Evolutionary conservation across 352 stramenopile species (phyloP), one percentile per base, ranked within the genome.

Genomic region (Globisporangium sylvaticum): DNA sequence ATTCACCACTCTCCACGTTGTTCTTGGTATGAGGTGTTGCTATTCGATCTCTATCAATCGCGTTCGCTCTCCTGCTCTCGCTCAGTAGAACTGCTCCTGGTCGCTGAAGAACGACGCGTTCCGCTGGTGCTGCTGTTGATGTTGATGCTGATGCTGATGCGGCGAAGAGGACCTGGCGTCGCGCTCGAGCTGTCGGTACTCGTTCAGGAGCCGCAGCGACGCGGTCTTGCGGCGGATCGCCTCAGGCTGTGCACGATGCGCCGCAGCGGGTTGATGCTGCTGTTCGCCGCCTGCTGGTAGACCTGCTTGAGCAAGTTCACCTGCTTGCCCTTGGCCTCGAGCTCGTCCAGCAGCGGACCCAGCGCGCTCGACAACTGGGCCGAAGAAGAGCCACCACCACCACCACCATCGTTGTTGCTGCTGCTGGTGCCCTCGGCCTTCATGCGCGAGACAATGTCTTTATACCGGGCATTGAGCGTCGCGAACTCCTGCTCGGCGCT

Each of bases 221-320:
- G 80, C 83, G 1, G 81, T 89, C 72, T 89, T 91, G 20, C 81
- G 72, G 2, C 75, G 72, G 53, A 91, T 73, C 0, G 81, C 83
- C 50, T 86, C 83, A 80, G 83, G 6, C 78, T 88, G 34, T 82
- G 67, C 25, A 91, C 81, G 8, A 79, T 56, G 25, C 79, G 75
- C 8, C 78, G 74, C 20, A 79, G 71, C 8, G 79, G 79, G 32
- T 89, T 88, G 67, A 89, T 89, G 27, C 73, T 84, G 62, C 79
- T 89, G 59, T 70, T 75, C 6, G 78, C 65, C 22, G 83, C 79
- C 68, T 88, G 75, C 20, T 87, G 73, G 64, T 77, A 83, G 12
- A 89, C 74, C 44, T 90, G 78, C 48, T 90, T 84, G 34, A 91
- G 80, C 53, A 89, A 62, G 50, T 90, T 80, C 14, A 92, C 65